Percentiles rank a stretch among this genome's conserved stretches.
Conservation (phyloP, 2,329 filamentous ascomycete genomes). For the Penicillium fuscoglaucum region DNA sequence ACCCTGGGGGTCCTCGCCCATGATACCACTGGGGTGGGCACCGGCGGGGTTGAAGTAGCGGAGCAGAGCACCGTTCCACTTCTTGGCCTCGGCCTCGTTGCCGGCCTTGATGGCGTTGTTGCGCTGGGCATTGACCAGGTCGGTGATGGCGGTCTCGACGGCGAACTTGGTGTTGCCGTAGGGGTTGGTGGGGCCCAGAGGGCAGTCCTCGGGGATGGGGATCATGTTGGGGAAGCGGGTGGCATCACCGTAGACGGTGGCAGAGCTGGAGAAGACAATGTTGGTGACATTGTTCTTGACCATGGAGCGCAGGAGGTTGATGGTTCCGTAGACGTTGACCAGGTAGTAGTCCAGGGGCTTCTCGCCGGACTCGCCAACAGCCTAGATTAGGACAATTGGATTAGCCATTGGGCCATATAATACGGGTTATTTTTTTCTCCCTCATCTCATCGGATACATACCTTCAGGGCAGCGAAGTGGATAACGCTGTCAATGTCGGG, state of each 20-base stretch:
- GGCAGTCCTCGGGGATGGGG: constrained; percentile 94
- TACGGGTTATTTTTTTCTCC: neutral
- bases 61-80: constrained; percentile 90
- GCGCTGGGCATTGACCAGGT: constrained; percentile 84
- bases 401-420: neutral
- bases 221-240: constrained; percentile 98
- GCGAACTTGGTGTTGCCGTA: constrained; percentile 96
- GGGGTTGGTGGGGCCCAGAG: constrained; percentile 93
- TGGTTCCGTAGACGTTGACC: constrained; percentile 91
- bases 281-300: constrained; percentile 86
- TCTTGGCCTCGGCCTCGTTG: constrained; percentile 65
- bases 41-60: constrained; percentile 98
- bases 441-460: constrained; percentile 35
- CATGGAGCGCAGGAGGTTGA: constrained; percentile 85
- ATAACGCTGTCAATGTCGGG: constrained; percentile 97
- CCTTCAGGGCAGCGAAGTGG: constrained; percentile 97
- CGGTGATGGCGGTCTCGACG: constrained; percentile 88
- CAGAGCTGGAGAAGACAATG: constrained; percentile 97
- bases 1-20: constrained; percentile 97
- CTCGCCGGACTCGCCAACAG: constrained; percentile 91
- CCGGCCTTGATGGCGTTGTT: constrained; percentile 78
- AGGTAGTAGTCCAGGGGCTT: constrained; percentile 97
- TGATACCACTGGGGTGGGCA: constrained; percentile 89
- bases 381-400: constrained; percentile 52
- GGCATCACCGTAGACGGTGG: constrained; percentile 97